phyloP scores from a whole-genome alignment of 129 eudicot genomes.

The Flaveria sonorensis region DNA sequence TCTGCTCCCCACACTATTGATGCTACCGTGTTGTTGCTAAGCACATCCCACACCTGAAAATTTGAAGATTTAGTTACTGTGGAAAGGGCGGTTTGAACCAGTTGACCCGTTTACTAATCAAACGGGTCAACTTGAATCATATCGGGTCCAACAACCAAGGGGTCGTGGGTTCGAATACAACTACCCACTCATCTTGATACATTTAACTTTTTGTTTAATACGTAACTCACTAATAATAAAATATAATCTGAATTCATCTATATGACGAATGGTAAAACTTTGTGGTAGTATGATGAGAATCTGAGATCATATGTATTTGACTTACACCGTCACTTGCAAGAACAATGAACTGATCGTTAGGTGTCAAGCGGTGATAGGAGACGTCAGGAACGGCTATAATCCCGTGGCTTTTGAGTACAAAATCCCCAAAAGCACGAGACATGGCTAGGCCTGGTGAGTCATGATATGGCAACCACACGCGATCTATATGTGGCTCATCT shows the following conservation, averaged over 20 bases:
- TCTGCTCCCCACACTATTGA: slow-evolving; percentile 59
- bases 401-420: slow-evolving; percentile 68
- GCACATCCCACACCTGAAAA: slow-evolving; percentile 90
- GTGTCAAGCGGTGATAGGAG: slow-evolving; percentile 50
- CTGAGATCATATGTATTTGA: not conserved
- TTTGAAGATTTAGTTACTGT: not conserved
- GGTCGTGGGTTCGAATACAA: not conserved
- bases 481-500: slow-evolving; percentile 70
- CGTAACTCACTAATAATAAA: not conserved
- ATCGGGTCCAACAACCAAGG: not conserved
- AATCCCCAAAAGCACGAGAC: slow-evolving; percentile 95
- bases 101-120: not conserved
- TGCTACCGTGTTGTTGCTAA: slow-evolving; percentile 63
- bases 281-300: not conserved
- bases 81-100: not conserved
- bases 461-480: slow-evolving; percentile 86
- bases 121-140: not conserved
- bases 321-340: slow-evolving; percentile 92
- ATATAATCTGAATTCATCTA: not conserved
- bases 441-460: slow-evolving; percentile 92
- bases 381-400: slow-evolving; percentile 73
- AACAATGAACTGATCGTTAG: slow-evolving; percentile 72
- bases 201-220: not conserved
- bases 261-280: not conserved
- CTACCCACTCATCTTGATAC: not conserved